Evolutionary conservation across 306 rosid genomes (phyloP), one percentile per base, ranked within the genome.

Genomic region (Medicago lupulina): DNA sequence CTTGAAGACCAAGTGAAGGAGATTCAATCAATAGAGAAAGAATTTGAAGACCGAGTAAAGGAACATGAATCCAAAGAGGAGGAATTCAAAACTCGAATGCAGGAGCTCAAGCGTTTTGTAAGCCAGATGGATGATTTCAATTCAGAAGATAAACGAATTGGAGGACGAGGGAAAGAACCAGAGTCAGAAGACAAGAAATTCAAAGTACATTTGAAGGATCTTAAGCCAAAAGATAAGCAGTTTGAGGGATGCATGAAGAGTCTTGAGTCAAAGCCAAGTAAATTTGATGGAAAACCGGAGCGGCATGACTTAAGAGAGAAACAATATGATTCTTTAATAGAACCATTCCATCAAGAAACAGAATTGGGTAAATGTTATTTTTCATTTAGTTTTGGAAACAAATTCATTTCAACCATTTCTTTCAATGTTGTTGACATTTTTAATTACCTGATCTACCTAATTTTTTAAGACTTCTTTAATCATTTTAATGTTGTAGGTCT

Each of bases 351-450:
- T 28, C 70, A 63, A 4, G 70, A 76, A 46, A 58, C 46, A 12
- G 73, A 40, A n/a, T 83, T 75, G 0, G 87, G 91, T 91, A 83
- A 84, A 78, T 40, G 12, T 74, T 41, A 59, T 47, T 67, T 53
- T 51, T 31, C 76, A 49, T 60, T 62, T 78, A 49, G 67, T 71
- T 66, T 66, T 47, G 67, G 51, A 13, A 67, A 67, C 64, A 72
- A 1, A 5, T 34, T 34, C 47, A 7, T 28, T 28, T 50, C 51
- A 61, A n/a, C 51, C 47, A 34, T 73, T 65, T 38, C n/a, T 46
- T 57, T 59, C 19, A 5, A 28, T 71, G 19, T 54, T 54, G 8
- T 47, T 51, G 15, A 43, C 64, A 34, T 34, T 34, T 55, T 63
- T 54, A 49, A 40, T 40, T 8, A 40, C 44, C 44, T 8, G 44